phyloP scores from a whole-genome alignment of 164 flowering plant species.

The Magnolia kwangsiensis region DNA sequence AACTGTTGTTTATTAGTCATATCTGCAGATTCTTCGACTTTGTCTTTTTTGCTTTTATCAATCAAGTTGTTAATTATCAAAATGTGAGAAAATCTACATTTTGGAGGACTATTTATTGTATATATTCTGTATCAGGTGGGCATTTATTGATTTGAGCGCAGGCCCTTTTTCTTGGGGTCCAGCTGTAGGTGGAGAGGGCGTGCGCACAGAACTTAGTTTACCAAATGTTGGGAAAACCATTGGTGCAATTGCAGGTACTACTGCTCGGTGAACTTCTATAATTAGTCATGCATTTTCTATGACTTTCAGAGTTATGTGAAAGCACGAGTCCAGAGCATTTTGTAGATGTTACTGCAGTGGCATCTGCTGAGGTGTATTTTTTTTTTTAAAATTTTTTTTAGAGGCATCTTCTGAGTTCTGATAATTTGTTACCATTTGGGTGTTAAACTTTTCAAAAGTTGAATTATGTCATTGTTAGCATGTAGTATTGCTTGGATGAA shows the following conservation, averaged over 20 bases:
- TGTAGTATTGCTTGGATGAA: background rate
- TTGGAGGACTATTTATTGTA: constrained; percentile 2
- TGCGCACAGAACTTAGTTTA: constrained; percentile 80
- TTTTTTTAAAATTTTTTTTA: background rate
- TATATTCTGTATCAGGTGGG: constrained; percentile 63
- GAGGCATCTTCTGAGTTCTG: background rate
- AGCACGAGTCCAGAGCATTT: background rate
- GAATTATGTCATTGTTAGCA: background rate
- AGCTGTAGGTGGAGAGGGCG: constrained; percentile 99
- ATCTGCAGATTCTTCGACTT: background rate
- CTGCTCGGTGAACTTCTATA: background rate
- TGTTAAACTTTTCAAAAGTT: too few species aligned
- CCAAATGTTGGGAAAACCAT: constrained; percentile 89
- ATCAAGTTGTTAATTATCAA: background rate
- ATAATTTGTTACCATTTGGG: background rate
- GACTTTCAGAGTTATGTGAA: background rate
- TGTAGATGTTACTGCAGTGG: background rate
- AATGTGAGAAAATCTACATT: background rate
- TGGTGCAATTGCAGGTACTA: constrained; percentile 83
- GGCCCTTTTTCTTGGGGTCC: constrained; percentile 99
- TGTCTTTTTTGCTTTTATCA: background rate
- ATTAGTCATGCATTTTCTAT: background rate
- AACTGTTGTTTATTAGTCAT: background rate
- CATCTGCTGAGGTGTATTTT: background rate
- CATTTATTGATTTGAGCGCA: constrained; percentile 90